Evolutionary conservation across 257 asterid species (phyloP), one percentile per base, ranked within the genome.

Genomic region (Fraxinus pennsylvanica): DNA sequence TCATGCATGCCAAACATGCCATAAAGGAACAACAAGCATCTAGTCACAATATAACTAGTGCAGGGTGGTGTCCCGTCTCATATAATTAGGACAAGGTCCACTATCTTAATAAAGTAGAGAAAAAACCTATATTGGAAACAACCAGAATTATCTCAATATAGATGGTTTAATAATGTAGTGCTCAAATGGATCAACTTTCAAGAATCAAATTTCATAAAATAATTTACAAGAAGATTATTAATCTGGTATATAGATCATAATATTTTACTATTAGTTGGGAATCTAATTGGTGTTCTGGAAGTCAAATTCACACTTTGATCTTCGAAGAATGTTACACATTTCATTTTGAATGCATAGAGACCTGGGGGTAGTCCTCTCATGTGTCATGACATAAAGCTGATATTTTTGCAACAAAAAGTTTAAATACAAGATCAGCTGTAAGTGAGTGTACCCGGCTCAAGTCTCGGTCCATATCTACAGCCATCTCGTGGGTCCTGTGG

Each of bases 401-500:
- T 10, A 3, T 10, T 43, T 4, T 14, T 47, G 8, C 38, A 0
- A 59, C 38, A 39, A 13, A 25, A 61, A 65, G 38, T 1, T 35
- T 43, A 5, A 45, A 59, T 29, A 74, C 4, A 9, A 69, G 32
- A 71, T 39, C 33, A 15, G 61, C 57, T 29, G 75, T 41, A 72
- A 43, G 43, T 25, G 17, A 43, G 5, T 4, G 6, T 66, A 90
- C 99, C 97, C 88, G 91, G 85, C 90, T 88, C 83, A 96, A 81
- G 82, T 96, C 98, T 0, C 78, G 80, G 30, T 96, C 99, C 94
- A 96, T 93, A 54, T 92, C 92, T 5, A 85, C 97, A 50, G 97
- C 96, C 99, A 90, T 93, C 81, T 85, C 81, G 74, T 96, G 99
- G 3, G 98, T 96, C 65, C 99, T 84, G 68, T 92, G 90, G 21